Base-by-base conservation (phyloP, 2,329 filamentous ascomycete genomes). In the Dactylonectria estremocensis region DNA sequence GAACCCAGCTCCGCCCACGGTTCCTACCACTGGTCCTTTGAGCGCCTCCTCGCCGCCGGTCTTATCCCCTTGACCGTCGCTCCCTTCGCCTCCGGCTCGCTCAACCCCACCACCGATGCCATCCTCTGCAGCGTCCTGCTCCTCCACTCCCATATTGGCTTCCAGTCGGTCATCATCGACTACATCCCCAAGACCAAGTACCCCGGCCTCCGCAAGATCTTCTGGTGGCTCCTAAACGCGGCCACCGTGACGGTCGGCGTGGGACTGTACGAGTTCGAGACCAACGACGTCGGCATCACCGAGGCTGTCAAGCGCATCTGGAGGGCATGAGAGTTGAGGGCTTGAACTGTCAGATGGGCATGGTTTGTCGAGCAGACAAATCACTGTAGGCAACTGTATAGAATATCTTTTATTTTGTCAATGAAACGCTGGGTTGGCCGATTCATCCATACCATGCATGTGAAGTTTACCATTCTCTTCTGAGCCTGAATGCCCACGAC, bases 1-100 rank as follows among this genome's bases (percentile, higher is more conserved):
- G 80, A 89, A 22, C 84, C 93, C 60, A 90, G 88, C 75, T 91
- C 95, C 48, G 86, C 90, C 63, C 94, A 99, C 85, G 96, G 96
- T 76, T 97, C 93, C 83, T 99, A 98, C 87, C 96, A 99, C 89
- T 99, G 96, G 96, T 93, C 93, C 68, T 97, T 97, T 78, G 96
- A 99, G 88, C 95, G 94, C 79, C 81, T 94, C 64, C 85, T 98
- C 76, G 92, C 94, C 64, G 92, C 90, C 64, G 92, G 90, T 63
- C 90, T 99, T 69, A 86, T 99, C 69, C 97, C 96, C 57, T 87
- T 99, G 72, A 94, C 92, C 70, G 87, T 98, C 73, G 92, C 95
- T 45, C 96, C 96, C 70, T 99, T 99, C 83, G 95, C 95, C 69
- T 91, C 93, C 68, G 95, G 95, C 78, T 94, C 94, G 45, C 88